phyloP scores from a whole-genome alignment of 306 rosid species.

The Elaeagnus macrophylla region DNA sequence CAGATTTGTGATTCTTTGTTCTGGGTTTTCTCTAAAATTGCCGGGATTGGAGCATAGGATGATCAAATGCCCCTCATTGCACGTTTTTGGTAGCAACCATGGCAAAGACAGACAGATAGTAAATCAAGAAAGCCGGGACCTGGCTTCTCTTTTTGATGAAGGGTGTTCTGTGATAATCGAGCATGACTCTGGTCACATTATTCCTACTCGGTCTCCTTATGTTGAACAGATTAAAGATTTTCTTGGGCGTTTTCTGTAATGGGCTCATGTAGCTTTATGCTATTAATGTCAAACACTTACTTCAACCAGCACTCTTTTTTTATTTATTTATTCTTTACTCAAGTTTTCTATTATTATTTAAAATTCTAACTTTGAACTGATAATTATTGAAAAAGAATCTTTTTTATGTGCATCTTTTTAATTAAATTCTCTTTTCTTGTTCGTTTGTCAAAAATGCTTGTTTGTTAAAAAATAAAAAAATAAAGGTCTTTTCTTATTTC shows the following conservation, averaged over 20 bases:
- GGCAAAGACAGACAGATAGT: slow-evolving; percentile 78
- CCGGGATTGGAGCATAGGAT: slow-evolving; percentile 26
- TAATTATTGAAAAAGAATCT: too few species aligned
- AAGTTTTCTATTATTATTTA: too few species aligned
- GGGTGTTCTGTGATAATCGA: slow-evolving; percentile 49
- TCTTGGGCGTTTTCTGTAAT: slow-evolving; percentile 44
- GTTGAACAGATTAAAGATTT: slow-evolving; percentile 61
- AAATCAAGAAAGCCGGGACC: slow-evolving; percentile 55
- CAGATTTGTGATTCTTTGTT: slow-evolving; percentile 65
- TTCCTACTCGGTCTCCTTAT: slow-evolving; percentile 73
- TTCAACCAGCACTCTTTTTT: too few species aligned
- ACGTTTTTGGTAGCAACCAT: slow-evolving; percentile 61
- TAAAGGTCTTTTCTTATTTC: too few species aligned
- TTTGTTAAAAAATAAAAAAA: too few species aligned
- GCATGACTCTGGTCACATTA: slow-evolving; percentile 76
- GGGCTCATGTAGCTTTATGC: background rate
- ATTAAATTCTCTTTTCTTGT: too few species aligned
- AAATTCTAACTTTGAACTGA: too few species aligned
- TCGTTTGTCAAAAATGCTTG: background rate
- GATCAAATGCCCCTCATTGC: slow-evolving; percentile 68
- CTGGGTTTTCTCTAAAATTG: slow-evolving; percentile 50
- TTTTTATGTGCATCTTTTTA: too few species aligned
- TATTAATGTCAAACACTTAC: background rate
- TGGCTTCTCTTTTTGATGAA: slow-evolving; percentile 55
- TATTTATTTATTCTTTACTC: too few species aligned